Conservation (phyloP, 768 basidiomycete genomes). For the Rhodotorula graminis region DNA sequence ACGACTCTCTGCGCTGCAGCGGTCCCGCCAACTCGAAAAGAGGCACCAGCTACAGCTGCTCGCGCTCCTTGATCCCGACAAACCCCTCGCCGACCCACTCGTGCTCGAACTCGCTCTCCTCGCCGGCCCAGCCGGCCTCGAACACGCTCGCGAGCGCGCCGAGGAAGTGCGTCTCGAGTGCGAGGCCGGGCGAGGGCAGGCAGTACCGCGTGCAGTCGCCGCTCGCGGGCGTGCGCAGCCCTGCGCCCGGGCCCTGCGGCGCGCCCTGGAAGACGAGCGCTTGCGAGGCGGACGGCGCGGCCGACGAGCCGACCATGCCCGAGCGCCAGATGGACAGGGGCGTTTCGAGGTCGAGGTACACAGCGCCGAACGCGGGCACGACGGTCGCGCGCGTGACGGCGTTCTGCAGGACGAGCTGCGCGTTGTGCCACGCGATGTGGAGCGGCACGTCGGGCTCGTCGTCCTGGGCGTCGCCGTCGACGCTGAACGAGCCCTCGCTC, state of each 20-base stretch:
- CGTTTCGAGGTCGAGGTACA: conserved; percentile 41
- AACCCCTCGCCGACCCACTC: conserved; percentile 25
- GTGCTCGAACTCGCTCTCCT: neutral
- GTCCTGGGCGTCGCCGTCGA: too few relatives aligned
- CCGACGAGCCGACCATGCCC: conserved; percentile 36
- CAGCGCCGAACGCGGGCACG: conserved; percentile 31
- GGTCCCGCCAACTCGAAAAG: too few relatives aligned
- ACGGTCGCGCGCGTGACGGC: conserved; percentile 19
- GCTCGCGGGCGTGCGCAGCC: conserved; percentile 11
- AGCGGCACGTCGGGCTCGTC: neutral
- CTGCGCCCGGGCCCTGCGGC: neutral
- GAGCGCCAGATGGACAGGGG: conserved; percentile 35
- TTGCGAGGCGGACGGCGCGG: neutral
- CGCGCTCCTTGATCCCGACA: conserved; percentile 15
- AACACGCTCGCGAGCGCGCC: conserved; percentile 36
- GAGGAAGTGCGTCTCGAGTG: conserved; percentile 39
- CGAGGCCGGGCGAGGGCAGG: conserved; percentile 40
- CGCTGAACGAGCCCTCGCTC: too few relatives aligned
- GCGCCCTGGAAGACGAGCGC: neutral
- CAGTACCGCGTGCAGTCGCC: conserved; percentile 42
- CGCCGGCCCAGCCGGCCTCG: conserved; percentile 27
- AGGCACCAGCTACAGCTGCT: neutral
- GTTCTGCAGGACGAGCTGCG: conserved; percentile 41
- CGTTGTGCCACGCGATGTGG: conserved; percentile 38
- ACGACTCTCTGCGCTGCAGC: too few relatives aligned